Conservation (phyloP, 1,284 basidiomycete species). For the Cutaneotrichosporon cyanovorans region DNA sequence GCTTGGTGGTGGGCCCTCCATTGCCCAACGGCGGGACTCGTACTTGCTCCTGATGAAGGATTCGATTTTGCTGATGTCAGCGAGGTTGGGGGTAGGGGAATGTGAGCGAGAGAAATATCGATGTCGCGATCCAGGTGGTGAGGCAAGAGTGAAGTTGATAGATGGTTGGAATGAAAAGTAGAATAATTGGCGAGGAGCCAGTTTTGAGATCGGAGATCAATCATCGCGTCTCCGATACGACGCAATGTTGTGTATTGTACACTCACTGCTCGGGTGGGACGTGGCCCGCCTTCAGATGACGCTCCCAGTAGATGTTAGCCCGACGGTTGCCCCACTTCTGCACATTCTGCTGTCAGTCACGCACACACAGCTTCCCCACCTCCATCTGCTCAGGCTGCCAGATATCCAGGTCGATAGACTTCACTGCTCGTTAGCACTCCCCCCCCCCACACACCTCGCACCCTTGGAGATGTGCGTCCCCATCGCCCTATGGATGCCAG, state of each 20-base stretch:
- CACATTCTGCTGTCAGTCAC: conserved; percentile 51
- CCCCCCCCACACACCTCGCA: conserved; percentile 15
- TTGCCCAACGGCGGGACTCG: conserved; percentile 84
- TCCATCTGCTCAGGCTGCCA: conserved; percentile 99
- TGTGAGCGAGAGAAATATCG: too few species aligned
- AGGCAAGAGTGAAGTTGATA: not conserved
- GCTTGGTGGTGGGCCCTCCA: conserved; percentile 71
- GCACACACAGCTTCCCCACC: conserved; percentile 49
- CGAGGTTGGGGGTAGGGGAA: too few species aligned
- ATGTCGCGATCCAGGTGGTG: not conserved
- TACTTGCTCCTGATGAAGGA: conserved; percentile 97
- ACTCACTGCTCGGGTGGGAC: conserved; percentile 90
- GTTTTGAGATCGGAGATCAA: not conserved
- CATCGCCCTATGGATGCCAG: conserved; percentile 96
- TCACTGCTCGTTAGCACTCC: conserved; percentile 52
- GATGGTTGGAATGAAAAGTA: not conserved
- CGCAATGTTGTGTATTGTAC: too few species aligned
- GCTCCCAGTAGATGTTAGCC: conserved; percentile 96
- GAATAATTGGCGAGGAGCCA: not conserved
- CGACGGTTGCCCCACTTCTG: conserved; percentile 90
- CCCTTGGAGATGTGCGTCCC: conserved; percentile 90
- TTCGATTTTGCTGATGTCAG: conserved; percentile 76
- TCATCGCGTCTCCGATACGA: too few species aligned
- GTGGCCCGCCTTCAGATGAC: conserved; percentile 87
- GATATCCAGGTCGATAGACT: conserved; percentile 93